Conservation (phyloP, 306 rosid species). For the Luffa acutangula region DNA sequence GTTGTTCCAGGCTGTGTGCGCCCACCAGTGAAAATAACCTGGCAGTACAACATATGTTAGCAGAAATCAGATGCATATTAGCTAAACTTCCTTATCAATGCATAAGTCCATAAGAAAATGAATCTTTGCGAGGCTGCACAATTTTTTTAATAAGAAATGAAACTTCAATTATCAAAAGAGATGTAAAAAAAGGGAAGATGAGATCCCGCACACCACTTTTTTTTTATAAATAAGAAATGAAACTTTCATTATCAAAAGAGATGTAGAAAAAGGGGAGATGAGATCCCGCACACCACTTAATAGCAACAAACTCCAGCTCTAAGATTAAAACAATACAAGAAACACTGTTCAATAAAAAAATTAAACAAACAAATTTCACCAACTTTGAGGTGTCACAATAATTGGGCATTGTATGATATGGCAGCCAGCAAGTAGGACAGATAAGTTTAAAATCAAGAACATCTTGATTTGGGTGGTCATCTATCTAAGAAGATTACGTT, state of each 20-base stretch:
- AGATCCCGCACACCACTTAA: neutral
- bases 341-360: neutral
- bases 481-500: neutral
- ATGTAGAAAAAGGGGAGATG: neutral
- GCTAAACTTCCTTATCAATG: neutral
- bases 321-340: neutral
- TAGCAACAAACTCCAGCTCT: neutral
- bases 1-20: constrained; percentile 99
- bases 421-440: neutral
- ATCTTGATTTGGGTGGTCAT: neutral
- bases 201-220: neutral
- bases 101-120: neutral
- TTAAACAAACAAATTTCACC: neutral
- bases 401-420: neutral
- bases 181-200: neutral
- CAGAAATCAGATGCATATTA: neutral
- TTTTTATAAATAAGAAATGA: neutral
- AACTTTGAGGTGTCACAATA: neutral
- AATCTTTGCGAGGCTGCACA: neutral
- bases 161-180: neutral
- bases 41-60: neutral
- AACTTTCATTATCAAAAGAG: neutral
- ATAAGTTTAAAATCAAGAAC: neutral
- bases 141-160: neutral
- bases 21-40: constrained; percentile 98